Conservation (phyloP, 73 alveolate species). For the Breviolum minutum region DNA sequence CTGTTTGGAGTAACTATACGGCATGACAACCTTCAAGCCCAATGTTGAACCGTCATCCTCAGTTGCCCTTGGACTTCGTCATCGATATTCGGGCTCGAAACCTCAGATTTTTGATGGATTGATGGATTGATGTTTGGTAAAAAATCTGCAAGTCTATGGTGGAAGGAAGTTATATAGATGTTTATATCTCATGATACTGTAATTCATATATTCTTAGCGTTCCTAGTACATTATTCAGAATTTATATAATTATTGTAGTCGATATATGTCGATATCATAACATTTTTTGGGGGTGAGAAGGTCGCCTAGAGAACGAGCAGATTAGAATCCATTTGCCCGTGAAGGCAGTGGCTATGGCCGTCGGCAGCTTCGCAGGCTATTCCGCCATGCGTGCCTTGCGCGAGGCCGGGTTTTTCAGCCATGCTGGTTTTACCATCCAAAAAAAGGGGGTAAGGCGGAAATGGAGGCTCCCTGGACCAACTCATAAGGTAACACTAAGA, state of each 20-base stretch:
- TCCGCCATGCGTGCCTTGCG: slow-evolving; percentile 82
- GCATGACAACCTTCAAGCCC: too few relatives aligned
- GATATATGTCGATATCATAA: too few relatives aligned
- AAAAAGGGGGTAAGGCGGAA: neutral
- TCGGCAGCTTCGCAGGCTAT: slow-evolving; percentile 89
- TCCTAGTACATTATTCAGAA: too few relatives aligned
- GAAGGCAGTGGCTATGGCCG: slow-evolving; percentile 76
- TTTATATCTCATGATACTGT: too few relatives aligned
- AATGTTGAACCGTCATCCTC: neutral
- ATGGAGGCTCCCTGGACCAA: neutral
- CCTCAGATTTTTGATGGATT: too few relatives aligned
- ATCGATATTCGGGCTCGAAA: slow-evolving; percentile 68
- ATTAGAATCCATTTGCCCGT: neutral
- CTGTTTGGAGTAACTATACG: too few relatives aligned
- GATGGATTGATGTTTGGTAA: too few relatives aligned
- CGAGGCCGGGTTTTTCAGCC: neutral
- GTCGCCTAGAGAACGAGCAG: too few relatives aligned
- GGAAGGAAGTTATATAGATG: neutral
- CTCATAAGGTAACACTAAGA: neutral
- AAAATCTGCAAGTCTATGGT: neutral
- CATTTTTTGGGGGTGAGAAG: too few relatives aligned
- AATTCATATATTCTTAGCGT: too few relatives aligned
- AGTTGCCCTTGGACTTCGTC: slow-evolving; percentile 77
- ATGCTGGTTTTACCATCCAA: neutral
- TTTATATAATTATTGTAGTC: too few relatives aligned